Conservation (phyloP, 176 grass and related monocot species). For the Neostapfia colusana region DNA sequence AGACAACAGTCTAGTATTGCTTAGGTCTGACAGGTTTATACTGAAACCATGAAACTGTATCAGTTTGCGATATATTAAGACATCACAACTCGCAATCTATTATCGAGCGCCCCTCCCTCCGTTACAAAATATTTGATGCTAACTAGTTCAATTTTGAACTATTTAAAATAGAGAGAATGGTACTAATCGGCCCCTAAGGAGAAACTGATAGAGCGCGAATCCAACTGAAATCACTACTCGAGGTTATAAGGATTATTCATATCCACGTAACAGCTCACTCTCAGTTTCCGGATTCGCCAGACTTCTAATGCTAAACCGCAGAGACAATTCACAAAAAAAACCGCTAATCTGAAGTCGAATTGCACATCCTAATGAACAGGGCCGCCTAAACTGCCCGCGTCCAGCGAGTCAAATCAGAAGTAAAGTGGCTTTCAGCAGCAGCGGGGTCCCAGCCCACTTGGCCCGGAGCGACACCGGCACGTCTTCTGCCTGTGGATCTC, state of each 20-base stretch:
- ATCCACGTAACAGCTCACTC: neutral
- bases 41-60: neutral
- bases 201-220: neutral
- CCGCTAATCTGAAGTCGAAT: constrained; percentile 1
- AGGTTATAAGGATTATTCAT: neutral
- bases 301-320: neutral
- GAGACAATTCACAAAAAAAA: neutral
- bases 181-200: neutral
- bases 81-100: neutral
- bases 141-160: too few relatives aligned
- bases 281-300: neutral
- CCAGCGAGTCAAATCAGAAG: constrained; percentile 13
- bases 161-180: too few relatives aligned
- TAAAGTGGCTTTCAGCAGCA: constrained; percentile 74
- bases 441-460: constrained; percentile 82
- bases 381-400: neutral
- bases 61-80: neutral
- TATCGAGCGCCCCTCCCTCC: neutral
- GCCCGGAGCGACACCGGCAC: constrained; percentile 85
- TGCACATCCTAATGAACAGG: neutral
- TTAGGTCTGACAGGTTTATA: neutral
- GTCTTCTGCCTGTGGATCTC: constrained; percentile 73
- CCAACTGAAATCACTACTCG: neutral
- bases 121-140: too few relatives aligned
- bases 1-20: too few relatives aligned